These are phyloP conservation scores for Trichoderma endophyticum DNA, from an alignment of 2,329 filamentous ascomycete genomes.

Conservation along the genomic window DNA sequence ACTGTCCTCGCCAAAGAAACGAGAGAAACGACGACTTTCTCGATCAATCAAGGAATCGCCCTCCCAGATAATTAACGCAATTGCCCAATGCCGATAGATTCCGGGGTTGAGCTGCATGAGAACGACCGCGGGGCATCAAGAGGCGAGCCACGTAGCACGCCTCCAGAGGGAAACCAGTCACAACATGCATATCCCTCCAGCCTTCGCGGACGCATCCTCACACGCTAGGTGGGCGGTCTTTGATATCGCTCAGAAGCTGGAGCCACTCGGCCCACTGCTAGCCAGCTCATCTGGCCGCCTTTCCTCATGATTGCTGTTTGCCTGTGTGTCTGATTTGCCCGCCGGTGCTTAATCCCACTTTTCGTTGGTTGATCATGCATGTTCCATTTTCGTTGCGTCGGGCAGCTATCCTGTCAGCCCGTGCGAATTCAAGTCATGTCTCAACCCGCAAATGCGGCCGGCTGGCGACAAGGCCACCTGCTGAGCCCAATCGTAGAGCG, in stretches of 20 bases:
- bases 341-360: slow-evolving; percentile 1
- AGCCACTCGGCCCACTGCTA: slow-evolving; percentile 17
- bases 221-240: slow-evolving; percentile 19
- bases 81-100: slow-evolving; percentile 28
- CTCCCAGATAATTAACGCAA: slow-evolving; percentile 12
- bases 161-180: slow-evolving; percentile 29
- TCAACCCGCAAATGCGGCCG: slow-evolving; percentile 22
- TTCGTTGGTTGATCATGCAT: slow-evolving; percentile 18
- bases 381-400: slow-evolving; percentile 16
- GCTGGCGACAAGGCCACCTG: background rate
- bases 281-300: slow-evolving; percentile 20
- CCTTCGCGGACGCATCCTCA: slow-evolving; percentile 21
- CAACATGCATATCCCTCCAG: slow-evolving; percentile 17
- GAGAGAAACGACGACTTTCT: background rate
- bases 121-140: slow-evolving; percentile 28
- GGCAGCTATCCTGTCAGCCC: slow-evolving; percentile 17
- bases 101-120: slow-evolving; percentile 30
- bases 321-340: slow-evolving; percentile 16
- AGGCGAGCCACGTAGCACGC: slow-evolving; percentile 37
- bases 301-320: slow-evolving; percentile 9
- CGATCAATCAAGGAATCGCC: background rate
- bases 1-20: background rate
- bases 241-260: slow-evolving; percentile 19
- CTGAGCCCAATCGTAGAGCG: slow-evolving; percentile 31
- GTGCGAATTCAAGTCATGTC: slow-evolving; percentile 20